A percentile compares a stretch with the other conserved stretches of the same genome.
phyloP scores from a whole-genome alignment of 2,329 filamentous ascomycete genomes.

The Fusarium sp. region DNA sequence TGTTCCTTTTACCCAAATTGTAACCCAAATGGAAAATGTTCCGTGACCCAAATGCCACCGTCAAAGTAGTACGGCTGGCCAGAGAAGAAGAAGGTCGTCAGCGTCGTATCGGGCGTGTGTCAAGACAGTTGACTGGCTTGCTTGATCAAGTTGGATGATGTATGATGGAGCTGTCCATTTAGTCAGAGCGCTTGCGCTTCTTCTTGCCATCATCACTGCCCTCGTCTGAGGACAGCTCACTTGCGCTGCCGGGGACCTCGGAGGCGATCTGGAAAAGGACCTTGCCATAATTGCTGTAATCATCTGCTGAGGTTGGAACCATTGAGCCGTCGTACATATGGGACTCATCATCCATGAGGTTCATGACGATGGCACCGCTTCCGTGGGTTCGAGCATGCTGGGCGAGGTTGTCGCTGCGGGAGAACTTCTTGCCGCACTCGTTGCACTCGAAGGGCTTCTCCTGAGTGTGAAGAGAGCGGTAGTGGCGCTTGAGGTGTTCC shows the following conservation, averaged over 20 bases:
- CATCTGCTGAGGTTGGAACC: constrained; percentile 65
- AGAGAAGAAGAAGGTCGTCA: constrained; percentile 50
- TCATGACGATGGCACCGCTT: constrained; percentile 90
- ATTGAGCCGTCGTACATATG: constrained; percentile 58
- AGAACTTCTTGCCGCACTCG: constrained; percentile 99
- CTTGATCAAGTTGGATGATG: constrained; percentile 38
- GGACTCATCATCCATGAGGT: constrained; percentile 78
- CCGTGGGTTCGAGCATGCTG: constrained; percentile 97
- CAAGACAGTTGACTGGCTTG: constrained; percentile 40
- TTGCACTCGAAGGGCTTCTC: constrained; percentile 99
- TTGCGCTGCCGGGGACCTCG: constrained; percentile 75
- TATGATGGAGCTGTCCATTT: constrained; percentile 46
- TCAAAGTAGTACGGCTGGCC: constrained; percentile 40
- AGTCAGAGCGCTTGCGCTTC: constrained; percentile 83
- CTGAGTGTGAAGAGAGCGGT: constrained; percentile 96
- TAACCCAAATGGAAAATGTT: constrained; percentile 41
- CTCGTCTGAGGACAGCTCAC: constrained; percentile 69
- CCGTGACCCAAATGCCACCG: constrained; percentile 50
- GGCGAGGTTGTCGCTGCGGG: constrained; percentile 94
- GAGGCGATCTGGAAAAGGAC: constrained; percentile 86
- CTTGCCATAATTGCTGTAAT: constrained; percentile 76
- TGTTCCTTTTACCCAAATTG: constrained; percentile 52
- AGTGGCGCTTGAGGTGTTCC: constrained; percentile 98
- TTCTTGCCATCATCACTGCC: constrained; percentile 62
- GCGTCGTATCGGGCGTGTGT: constrained; percentile 53